Evolutionary conservation across 2,329 filamentous ascomycete genomes (phyloP), one percentile per base, ranked within the genome.

Genomic region (Pestalotiopsis sp.): DNA sequence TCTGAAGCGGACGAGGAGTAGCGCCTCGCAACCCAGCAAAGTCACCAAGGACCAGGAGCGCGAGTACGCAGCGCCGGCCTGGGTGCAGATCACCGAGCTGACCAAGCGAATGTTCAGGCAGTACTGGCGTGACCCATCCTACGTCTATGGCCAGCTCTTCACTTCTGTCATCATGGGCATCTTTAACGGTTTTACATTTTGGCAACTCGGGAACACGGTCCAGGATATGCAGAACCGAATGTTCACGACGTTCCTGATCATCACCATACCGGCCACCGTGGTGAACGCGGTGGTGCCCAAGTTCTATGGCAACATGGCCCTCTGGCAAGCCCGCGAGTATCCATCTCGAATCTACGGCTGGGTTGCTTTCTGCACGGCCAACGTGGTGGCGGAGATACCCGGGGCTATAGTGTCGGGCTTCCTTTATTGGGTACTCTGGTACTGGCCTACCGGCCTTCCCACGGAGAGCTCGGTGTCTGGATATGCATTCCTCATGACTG

Each of bases 81-180:
- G 73, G 52, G 76, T 83, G 6, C 94, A 97, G 79, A 82, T 95
- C 56, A 82, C 81, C 68, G 86, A 91, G 76, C 92, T 93, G 67
- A 86, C 89, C 23, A 79, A 87, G 72, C 93, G 94, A 75, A 92
- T 96, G 36, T 96, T 96, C 84, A 88, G 94, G 77, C 94, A 97
- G 79, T 97, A 96, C 86, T 97, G 94, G 94, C 92, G 94, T 69
- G 95, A 91, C 0, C 94, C 94, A 0, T 87, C 90, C 4, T 97
- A 97, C 83, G 95, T 97, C 79, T 97, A 95, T 83, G 91, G 92
- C 75, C 97, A 97, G 84, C 78, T 86, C 0, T 83, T 86, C 1
- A 89, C 97, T n/a, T 56, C 41, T 58, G 45, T 66, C n/a, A 56
- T 56, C 45, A 66, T 66, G 63, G 63, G 63, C 11, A 56, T 66